Percentiles rank a stretch among this genome's conserved stretches.
Conservation (phyloP, 306 rosid genomes). For the Dalbergia cultrata region DNA sequence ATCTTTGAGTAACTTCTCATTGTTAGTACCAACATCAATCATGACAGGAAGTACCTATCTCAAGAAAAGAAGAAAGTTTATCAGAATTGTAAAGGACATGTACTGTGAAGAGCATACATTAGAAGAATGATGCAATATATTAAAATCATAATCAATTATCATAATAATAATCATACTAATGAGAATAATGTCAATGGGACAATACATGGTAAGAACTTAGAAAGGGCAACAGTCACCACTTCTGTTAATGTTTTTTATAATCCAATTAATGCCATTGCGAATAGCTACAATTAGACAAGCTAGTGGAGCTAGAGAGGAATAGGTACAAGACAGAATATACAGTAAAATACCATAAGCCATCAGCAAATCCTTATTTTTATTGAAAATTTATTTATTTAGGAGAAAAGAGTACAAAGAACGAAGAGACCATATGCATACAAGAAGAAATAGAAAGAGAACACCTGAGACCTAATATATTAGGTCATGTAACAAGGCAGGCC, state of each 20-base stretch:
- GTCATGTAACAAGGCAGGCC: no score
- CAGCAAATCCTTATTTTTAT: background rate
- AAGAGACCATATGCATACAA: no score
- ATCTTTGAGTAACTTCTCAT: conserved; percentile 80
- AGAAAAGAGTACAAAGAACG: no score
- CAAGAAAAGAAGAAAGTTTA: conserved; percentile 1
- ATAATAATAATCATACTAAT: background rate
- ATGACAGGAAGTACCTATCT: conserved; percentile 94
- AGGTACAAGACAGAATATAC: conserved; percentile 31
- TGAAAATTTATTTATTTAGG: no score
- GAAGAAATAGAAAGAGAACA: no score
- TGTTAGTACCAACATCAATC: conserved; percentile 99
- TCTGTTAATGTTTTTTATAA: background rate
- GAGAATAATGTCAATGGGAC: background rate
- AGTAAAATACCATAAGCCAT: conserved; percentile 30
- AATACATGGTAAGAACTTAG: background rate
- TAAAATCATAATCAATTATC: background rate
- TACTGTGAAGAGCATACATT: background rate
- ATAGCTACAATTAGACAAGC: background rate
- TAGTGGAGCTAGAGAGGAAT: conserved; percentile 28
- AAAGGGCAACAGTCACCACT: background rate
- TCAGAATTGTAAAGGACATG: conserved; percentile 4
- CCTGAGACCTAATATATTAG: no score
- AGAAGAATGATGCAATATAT: conserved; percentile 17
- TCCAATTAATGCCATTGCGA: conserved; percentile 6